Evolutionary conservation across 2,329 filamentous ascomycete species (phyloP), one percentile per base, ranked within the genome.

Genomic region (Aureobasidium sp.): DNA sequence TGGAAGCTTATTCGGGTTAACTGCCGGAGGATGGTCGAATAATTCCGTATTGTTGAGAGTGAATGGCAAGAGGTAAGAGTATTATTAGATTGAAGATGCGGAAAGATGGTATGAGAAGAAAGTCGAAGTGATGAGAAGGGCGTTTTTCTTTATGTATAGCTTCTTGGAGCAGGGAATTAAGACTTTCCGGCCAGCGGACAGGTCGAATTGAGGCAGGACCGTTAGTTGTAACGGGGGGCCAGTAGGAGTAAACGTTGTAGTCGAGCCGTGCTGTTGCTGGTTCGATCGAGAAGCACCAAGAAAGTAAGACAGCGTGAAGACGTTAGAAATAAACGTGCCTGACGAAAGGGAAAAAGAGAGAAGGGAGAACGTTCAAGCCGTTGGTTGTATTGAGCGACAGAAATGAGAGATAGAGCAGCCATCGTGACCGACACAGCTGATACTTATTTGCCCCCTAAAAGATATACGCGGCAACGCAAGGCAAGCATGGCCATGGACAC

Each of bases 101-200:
- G 53, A 41, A 49, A 39, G 57, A 54, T 55, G 37, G 27, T 53
- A 40, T 47, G 35, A 55, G 35, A 53, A 51, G 42, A 38, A 53
- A 53, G 39, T 45, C 52, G 56, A 59, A 58, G 30, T 48, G n/a
- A 55, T 51, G 56, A 58, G 55, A 55, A 55, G 57, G 56, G 44
- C 55, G 59, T 59, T 62, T 56, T 59, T 60, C 61, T 61, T 56
- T 55, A 57, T 56, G 57, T 54, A 52, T 45, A 56, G 37, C 48
- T 51, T 32, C n/a, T 17, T 16, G 30, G 17, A 40, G 55, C 57
- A 50, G 60, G 55, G 56, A 59, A 39, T 51, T 52, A 38, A 57
- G 56, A 61, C 60, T 63, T 61, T 58, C 64, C 64, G 63, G 55
- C 64, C 64, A 60, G 64, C 64, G 64, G 64, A 64, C 55, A 60